Evolutionary conservation across 305 asterid genomes (phyloP), one percentile per base, ranked within the genome.

Genomic region (Caryopteris hybrid): DNA sequence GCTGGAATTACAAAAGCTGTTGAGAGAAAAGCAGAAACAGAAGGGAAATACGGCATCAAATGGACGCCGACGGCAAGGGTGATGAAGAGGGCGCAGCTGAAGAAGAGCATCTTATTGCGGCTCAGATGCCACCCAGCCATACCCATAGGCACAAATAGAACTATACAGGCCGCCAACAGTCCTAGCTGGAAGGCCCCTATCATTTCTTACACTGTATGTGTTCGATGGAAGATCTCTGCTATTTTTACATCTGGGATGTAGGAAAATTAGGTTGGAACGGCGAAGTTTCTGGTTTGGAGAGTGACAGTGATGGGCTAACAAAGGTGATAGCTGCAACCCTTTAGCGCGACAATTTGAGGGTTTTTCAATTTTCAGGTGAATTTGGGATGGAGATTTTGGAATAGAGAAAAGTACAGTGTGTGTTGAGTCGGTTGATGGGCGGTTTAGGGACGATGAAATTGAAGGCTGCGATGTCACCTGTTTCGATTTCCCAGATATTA

Each of bases 71-170:
- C 95, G 55, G 99, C 96, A 22, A 93, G 95, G 20, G 97, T 87
- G 60, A 93, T 91, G 84, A 93, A 93, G 45, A 88, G 87, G 66
- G 99, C 96, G 69, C 99, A 84, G 78, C 99, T 91, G 84, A 93
- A 93, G 70, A 93, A 88, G 22, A 93, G 88, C 85, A 93, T 78
- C 78, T 87, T 91, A 84, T 91, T 93, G 39, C 99, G 95, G 75
- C 97, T 93, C 78, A 93, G 76, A 76, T 88, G 97, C 97, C 97
- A 91, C 25, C 99, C 99, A 25, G 99, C 97, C 97, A 93, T 87
- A 36, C 88, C 99, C 87, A 93, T 79, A 17, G 99, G 97, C 48
- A 93, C 96, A 43, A 90, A 90, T 9, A 93, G 75, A 43, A 93
- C 97, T 55, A 90, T 31, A 31, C 90, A 89, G 79, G 96, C 99